Evolutionary conservation across 257 asterid genomes (phyloP).

Genomic region (Primulina huaijiensis): DNA sequence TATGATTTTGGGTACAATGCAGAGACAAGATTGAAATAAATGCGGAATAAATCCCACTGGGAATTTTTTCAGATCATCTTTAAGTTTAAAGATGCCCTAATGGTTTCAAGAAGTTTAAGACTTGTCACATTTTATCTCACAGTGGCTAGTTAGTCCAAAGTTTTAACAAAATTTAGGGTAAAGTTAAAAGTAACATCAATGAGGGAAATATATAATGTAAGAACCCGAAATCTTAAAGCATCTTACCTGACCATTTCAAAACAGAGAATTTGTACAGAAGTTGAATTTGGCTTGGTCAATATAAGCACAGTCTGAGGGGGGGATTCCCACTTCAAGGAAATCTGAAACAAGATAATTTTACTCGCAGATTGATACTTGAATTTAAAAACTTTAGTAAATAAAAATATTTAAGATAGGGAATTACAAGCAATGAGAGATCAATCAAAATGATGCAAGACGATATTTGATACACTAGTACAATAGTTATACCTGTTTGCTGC

Average conservation of each 20-base stretch:
- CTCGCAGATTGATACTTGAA: slow-evolving; percentile 3
- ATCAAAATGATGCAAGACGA: slow-evolving; percentile 15
- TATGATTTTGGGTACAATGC: not conserved
- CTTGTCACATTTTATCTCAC: not conserved
- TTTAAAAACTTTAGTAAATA: not conserved
- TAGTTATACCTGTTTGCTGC: slow-evolving; percentile 77
- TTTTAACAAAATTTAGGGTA: too few species aligned
- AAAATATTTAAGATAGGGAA: not conserved
- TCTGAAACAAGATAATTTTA: slow-evolving; percentile 34
- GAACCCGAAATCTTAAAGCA: slow-evolving; percentile 16
- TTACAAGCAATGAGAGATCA: slow-evolving; percentile 17
- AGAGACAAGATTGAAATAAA: slow-evolving; percentile 2
- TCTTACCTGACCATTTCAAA: slow-evolving; percentile 81
- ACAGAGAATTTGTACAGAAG: slow-evolving; percentile 61
- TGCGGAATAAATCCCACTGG: not conserved
- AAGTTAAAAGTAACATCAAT: too few species aligned
- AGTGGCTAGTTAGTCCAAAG: not conserved
- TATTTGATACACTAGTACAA: not conserved
- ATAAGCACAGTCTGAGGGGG: slow-evolving; percentile 85
- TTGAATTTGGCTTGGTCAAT: slow-evolving; percentile 82
- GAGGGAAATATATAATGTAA: not conserved
- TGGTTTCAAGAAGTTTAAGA: slow-evolving; percentile 3
- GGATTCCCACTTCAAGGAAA: slow-evolving; percentile 84
- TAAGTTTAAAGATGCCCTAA: not conserved
- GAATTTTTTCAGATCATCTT: not conserved